phyloP scores from a whole-genome alignment of 176 grass and related monocot genomes.

The Echinochloa phyllopogon region DNA sequence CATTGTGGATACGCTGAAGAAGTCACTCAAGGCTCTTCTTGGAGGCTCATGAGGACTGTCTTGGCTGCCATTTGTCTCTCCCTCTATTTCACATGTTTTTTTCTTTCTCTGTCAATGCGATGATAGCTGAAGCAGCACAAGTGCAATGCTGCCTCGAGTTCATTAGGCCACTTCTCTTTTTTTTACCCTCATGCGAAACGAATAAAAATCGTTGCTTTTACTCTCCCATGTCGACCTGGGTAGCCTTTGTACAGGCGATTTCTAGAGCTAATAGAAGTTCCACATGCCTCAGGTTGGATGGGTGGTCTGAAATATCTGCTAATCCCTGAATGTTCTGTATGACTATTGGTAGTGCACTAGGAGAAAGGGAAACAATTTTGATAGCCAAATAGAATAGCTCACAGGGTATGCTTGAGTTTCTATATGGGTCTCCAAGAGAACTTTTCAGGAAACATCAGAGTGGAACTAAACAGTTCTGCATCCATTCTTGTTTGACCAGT shows the following conservation, averaged over 20 bases:
- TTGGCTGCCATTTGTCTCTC: not conserved
- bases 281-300: not conserved
- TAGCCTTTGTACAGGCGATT: conserved; percentile 25
- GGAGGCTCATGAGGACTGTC: conserved; percentile 52
- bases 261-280: not conserved
- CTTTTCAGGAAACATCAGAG: not conserved
- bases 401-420: not conserved
- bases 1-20: conserved; percentile 83
- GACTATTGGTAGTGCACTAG: not conserved
- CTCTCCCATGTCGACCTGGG: not conserved
- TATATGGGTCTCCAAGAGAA: not conserved
- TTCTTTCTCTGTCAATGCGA: conserved; percentile 21
- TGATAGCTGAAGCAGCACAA: conserved; percentile 39
- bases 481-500: not conserved
- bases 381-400: conserved; percentile 13
- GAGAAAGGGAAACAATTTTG: not conserved
- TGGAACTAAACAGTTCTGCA: not conserved
- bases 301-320: not conserved
- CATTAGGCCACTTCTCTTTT: not conserved
- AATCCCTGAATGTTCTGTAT: conserved; percentile 23
- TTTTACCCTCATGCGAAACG: not conserved
- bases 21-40: conserved; percentile 60
- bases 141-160: conserved; percentile 24
- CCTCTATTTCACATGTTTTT: not conserved
- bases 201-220: not conserved